Conservation (phyloP, 768 basidiomycete species). For the Candolleomyces efflorescens region DNA sequence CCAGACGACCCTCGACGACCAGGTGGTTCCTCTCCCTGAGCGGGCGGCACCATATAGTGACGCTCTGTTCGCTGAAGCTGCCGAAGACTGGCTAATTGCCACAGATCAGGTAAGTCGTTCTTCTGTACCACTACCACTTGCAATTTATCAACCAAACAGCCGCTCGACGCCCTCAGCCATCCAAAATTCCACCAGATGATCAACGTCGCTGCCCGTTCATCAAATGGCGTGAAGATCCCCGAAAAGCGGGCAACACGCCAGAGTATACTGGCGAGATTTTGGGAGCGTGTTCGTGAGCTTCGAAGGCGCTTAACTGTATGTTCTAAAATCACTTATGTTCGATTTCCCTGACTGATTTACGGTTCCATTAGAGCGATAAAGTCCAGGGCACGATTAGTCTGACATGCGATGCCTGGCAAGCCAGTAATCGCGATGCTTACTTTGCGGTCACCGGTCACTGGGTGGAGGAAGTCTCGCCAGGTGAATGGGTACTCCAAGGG, state of each 20-base stretch:
- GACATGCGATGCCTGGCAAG: constrained; percentile 40
- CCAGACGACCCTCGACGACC: constrained; percentile 20
- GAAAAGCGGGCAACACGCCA: constrained; percentile 18
- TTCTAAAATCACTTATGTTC: too few species aligned
- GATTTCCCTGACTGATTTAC: neutral
- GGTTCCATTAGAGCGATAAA: neutral
- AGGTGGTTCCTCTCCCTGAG: constrained; percentile 18
- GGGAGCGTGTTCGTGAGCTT: constrained; percentile 9
- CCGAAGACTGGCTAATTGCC: constrained; percentile 32
- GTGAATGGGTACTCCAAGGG: constrained; percentile 10
- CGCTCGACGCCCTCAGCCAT: constrained; percentile 31
- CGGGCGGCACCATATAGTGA: constrained; percentile 25
- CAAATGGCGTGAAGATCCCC: constrained; percentile 33
- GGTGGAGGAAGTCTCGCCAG: constrained; percentile 22
- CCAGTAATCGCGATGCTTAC: constrained; percentile 31
- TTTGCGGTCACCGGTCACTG: constrained; percentile 36
- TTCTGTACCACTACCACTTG: neutral
- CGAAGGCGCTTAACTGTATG: constrained; percentile 13
- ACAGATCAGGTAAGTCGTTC: constrained; percentile 33
- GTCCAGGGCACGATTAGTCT: constrained; percentile 12
- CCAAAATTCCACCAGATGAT: constrained; percentile 33
- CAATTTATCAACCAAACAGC: too few species aligned
- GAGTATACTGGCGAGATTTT: constrained; percentile 28
- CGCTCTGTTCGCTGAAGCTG: constrained; percentile 21
- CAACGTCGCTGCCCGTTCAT: constrained; percentile 29